Conservation (phyloP, 2,329 filamentous ascomycete species). For the Scortechinia acanthostroma region DNA sequence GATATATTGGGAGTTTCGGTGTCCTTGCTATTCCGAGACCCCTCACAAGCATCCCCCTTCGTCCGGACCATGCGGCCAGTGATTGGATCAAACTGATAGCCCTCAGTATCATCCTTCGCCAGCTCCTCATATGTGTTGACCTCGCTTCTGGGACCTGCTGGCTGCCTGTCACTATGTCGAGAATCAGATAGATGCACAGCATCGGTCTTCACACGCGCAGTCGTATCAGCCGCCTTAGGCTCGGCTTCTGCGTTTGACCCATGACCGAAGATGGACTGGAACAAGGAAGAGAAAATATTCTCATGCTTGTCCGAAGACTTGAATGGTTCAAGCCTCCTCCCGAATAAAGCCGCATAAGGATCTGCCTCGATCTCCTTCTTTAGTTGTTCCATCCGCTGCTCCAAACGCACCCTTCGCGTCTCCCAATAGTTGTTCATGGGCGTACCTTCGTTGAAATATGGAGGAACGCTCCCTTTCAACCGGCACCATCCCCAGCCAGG, state of each 20-base stretch:
- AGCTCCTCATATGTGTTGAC: not conserved
- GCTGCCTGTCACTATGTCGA: not conserved
- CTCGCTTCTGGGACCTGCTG: too few relatives aligned
- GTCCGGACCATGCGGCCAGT: slow-evolving; percentile 25
- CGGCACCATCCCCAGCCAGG: too few relatives aligned
- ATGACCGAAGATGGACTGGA: not conserved
- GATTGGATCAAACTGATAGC: slow-evolving; percentile 18
- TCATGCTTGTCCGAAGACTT: not conserved
- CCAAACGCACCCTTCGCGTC: not conserved
- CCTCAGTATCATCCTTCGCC: too few relatives aligned
- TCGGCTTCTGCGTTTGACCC: slow-evolving; percentile 16
- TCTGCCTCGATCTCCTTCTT: slow-evolving; percentile 22
- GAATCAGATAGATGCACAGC: too few relatives aligned
- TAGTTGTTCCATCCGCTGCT: slow-evolving; percentile 13
- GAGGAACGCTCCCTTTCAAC: too few relatives aligned
- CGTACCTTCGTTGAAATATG: too few relatives aligned
- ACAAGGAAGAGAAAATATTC: not conserved
- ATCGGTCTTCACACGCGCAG: not conserved
- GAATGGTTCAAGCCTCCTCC: slow-evolving; percentile 15
- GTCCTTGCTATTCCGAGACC: too few relatives aligned
- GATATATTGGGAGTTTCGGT: too few relatives aligned
- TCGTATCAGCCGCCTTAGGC: slow-evolving; percentile 11
- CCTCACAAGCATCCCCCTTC: too few relatives aligned
- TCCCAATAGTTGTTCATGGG: not conserved
- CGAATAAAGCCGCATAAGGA: slow-evolving; percentile 28